Base-by-base conservation (phyloP, 257 asterid species). In the Paraleonurus japonicus region DNA sequence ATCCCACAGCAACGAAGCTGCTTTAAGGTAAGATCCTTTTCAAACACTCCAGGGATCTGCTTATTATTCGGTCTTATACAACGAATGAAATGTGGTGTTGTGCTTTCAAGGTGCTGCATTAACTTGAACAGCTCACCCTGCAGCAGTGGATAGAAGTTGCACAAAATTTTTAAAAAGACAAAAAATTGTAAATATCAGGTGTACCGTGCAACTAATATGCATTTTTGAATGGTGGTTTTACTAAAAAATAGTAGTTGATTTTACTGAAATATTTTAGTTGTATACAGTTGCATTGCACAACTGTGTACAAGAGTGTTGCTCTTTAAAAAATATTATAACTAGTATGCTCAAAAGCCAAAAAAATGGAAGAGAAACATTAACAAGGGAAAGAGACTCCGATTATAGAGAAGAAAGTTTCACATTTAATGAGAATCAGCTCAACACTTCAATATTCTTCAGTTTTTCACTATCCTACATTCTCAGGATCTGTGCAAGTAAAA, bases 1-100 rank as follows among this genome's bases (percentile, higher is more conserved):
- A 92, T 79, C 78, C 98, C 96, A 74, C 90, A 92, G 80, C 89
- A 82, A 32, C 86, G 82, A 65, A 95, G 98, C 84, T 95, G 98
- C 79, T 88, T 83, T 72, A 87, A 57, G 71, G 81, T 89, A 67
- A 92, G 82, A 81, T 88, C 89, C 71, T 87, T 80, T 71, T 92
- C 96, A 20, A 82, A 92, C 53, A 72, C 78, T 71, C 90, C 94
- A 72, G 95, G 97, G 80, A 81, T 85, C 77, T 86, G 82, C 84
- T 90, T 87, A 79, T 66, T 76, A 73, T 88, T 95, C 51, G 99
- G 97, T 75, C 87, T 92, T 82, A 95, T 87, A 75, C 99, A 95
- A 69, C 87, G 85, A 77, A 95, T 89, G 83, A 92, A 92, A 81
- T 92, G 98, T 19, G 96, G 98, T 24, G 82, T 79, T 24, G 99